A percentile compares a stretch with the other conserved stretches of the same genome.
Conservation (phyloP, 306 rosid species). For the Prunus padus region DNA sequence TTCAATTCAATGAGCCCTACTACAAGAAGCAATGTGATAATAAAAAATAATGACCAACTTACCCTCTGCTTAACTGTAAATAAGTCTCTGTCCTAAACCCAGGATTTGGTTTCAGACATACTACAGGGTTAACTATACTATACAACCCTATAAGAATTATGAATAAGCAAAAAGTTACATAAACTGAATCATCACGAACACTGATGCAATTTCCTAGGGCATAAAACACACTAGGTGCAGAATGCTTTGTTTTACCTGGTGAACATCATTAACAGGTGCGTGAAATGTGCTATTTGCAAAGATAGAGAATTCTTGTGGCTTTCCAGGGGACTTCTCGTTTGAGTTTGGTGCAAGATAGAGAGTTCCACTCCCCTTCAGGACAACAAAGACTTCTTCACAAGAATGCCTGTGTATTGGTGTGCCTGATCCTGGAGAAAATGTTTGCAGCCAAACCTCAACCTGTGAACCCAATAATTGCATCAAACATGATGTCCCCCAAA, state of each 20-base stretch:
- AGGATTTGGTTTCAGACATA: background rate
- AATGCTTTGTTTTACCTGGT: conserved; percentile 64
- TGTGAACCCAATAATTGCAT: conserved; percentile 29
- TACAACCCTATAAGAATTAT: too few relatives aligned
- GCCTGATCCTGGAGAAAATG: conserved; percentile 75
- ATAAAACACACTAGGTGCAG: conserved; percentile 7
- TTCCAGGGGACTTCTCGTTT: conserved; percentile 60
- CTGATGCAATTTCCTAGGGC: conserved; percentile 9
- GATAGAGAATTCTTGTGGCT: conserved; percentile 59
- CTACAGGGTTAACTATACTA: too few relatives aligned
- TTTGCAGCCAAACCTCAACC: conserved; percentile 96
- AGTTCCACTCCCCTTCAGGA: conserved; percentile 84
- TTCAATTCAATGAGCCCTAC: background rate
- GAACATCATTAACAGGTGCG: conserved; percentile 78
- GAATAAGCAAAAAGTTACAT: too few relatives aligned
- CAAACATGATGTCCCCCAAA: conserved; percentile 3
- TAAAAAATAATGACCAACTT: background rate
- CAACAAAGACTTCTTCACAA: conserved; percentile 86
- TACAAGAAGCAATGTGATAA: background rate
- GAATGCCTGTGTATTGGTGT: conserved; percentile 96
- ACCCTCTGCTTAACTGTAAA: background rate
- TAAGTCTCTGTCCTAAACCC: background rate
- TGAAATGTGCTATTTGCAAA: conserved; percentile 73
- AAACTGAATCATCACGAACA: background rate
- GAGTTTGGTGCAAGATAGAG: conserved; percentile 69